Base-by-base conservation (phyloP, 176 grass and related monocot genomes). In the Oropetium thomaeum region DNA sequence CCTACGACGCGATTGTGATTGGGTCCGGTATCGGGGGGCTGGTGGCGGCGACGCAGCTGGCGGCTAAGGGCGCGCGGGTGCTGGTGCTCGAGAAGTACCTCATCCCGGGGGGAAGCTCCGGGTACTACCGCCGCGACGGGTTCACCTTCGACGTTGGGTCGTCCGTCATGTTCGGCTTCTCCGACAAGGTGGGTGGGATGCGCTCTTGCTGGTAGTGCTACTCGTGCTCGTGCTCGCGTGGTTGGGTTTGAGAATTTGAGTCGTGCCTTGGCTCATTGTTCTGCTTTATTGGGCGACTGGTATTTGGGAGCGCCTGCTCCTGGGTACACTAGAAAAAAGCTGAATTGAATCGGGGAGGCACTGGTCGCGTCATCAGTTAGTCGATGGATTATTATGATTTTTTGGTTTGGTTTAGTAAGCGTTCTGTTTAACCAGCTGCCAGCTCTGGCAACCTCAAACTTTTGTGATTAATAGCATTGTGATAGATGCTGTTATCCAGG, bases 91-190 rank as follows among this genome's bases (percentile, higher is more conserved):
- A 97, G 88, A 97, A 97, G 81, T 97, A 93, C 40, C 71, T 97
- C 66, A 97, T 97, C 69, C 91, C 91, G 0, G 95, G 95, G 22
- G 95, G 88, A 4, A 97, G 95, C 86, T 93, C 95, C 10, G 95
- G 94, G 43, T 83, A 89, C 89, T 97, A 97, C 83, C 34, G 73
- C 67, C 80, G 90, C 73, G 88, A 87, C 44, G 91, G 88, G 7
- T 97, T 97, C 86, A 97, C 87, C 35, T 97, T 97, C 64, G 91
- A 97, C 69, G 84, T 97, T 6, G 95, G 91, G 17, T 97, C 95
- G 10, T 93, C 95, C 32, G 88, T 97, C 61, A 93, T 97, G 88
- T 93, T 97, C 71, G 95, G 95, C 7, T 97, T 97, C 71, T 89
- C 90, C 41, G 95, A 97, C 67, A 93, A 91, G 95, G 95, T 89